phyloP scores from a whole-genome alignment of 306 rosid species.

The Cicer judaicum region DNA sequence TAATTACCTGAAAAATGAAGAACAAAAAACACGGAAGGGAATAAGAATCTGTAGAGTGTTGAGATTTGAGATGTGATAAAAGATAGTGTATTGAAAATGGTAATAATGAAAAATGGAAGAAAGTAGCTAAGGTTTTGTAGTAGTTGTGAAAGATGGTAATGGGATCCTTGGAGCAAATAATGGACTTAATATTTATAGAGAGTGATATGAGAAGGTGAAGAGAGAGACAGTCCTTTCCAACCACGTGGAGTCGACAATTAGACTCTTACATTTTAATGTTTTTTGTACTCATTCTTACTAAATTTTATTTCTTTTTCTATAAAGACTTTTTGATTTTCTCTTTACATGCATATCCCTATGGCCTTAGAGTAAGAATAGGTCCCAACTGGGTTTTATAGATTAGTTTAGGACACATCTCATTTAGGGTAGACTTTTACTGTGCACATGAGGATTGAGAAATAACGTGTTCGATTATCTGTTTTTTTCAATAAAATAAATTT shows the following conservation, averaged over 20 bases:
- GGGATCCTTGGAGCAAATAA: constrained; percentile 36
- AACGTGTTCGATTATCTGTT: no score
- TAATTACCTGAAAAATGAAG: constrained; percentile 55
- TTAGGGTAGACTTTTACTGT: no score
- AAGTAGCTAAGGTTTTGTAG: constrained; percentile 16
- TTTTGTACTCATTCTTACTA: neutral
- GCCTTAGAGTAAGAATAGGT: no score
- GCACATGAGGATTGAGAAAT: no score
- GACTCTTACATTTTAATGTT: neutral
- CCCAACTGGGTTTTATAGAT: no score
- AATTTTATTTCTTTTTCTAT: neutral
- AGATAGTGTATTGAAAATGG: neutral
- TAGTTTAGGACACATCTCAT: no score
- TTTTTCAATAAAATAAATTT: no score
- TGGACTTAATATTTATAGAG: constrained; percentile 34
- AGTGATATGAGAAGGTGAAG: neutral
- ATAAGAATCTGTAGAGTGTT: constrained; percentile 28
- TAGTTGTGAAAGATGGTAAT: constrained; percentile 31
- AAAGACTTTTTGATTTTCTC: neutral
- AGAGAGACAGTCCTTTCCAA: constrained; percentile 41
- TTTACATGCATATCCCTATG: constrained; percentile 14
- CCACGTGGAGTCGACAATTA: constrained; percentile 56
- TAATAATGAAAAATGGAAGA: constrained; percentile 26
- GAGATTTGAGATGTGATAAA: neutral
- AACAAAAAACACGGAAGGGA: constrained; percentile 37